Evolutionary conservation across 768 basidiomycete genomes (phyloP), one percentile per base, ranked within the genome.

Genomic region (Suillus paluster): DNA sequence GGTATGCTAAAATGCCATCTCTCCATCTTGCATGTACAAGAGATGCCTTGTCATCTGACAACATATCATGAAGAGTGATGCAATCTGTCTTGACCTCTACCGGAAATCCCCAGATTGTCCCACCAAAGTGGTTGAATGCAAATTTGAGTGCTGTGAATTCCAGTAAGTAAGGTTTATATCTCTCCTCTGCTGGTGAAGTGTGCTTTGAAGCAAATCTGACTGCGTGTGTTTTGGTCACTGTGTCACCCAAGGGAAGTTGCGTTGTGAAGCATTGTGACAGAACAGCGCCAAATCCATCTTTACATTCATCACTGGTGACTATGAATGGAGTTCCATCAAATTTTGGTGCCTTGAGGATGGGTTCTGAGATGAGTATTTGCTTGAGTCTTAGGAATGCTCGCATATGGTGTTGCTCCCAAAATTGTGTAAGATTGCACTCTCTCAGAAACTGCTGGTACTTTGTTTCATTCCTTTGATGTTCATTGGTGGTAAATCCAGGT

Each of bases 251-350:
- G 4, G 42, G n/a, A 17, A 1, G 39, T 1, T 5, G n/a, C n/a
- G n/a, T n/a, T n/a, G n/a, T n/a, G n/a, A n/a, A n/a, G n/a, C n/a
- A n/a, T n/a, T n/a, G n/a, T n/a, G n/a, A n/a, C n/a, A n/a, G n/a
- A n/a, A n/a, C n/a, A n/a, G n/a, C n/a, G n/a, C n/a, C n/a, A n/a
- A 78, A 80, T 2, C 67, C 77, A 30, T 70, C 63, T 55, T 73
- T 71, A 30, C 65, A 73, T 0, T 72, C 77, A 48, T 79, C 77
- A 0, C 74, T 76, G 0, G 73, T 76, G 12, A 80, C 63, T 3
- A 77, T 68, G 62, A 81, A 81, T 4, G 67, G 74, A 23, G 69
- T 67, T 0, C 73, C 73, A 45, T 79, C 75, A 25, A 54, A 80
- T 10, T 61, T 30, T 3, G 75, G 77, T 0, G 64, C 66, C 41